A percentile compares a stretch with the other conserved stretches of the same genome.
Conservation (phyloP, 192 early-diverging fungal genomes). For the Umbelopsis sp. region DNA sequence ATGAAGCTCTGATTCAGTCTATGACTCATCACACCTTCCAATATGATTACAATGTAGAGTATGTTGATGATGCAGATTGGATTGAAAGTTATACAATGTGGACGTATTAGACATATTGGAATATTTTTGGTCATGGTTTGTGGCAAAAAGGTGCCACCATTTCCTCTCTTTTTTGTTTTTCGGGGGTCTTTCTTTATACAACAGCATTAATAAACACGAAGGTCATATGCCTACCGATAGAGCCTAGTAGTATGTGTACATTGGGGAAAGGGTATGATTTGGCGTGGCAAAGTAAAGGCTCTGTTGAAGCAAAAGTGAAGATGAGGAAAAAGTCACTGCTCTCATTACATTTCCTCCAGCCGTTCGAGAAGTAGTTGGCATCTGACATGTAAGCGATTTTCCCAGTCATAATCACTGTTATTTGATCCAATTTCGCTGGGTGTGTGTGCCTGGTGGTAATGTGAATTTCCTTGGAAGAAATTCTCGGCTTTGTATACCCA, state of each 20-base stretch:
- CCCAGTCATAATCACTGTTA: constrained; percentile 28
- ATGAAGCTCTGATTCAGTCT: not conserved
- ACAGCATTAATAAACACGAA: too few species aligned
- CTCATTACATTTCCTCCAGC: constrained; percentile 18
- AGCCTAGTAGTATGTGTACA: too few species aligned
- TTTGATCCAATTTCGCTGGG: not conserved
- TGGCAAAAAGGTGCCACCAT: too few species aligned
- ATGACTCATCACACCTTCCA: too few species aligned
- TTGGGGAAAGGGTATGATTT: too few species aligned
- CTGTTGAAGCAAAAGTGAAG: not conserved
- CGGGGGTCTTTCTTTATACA: too few species aligned
- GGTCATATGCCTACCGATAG: too few species aligned
- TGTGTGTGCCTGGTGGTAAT: not conserved
- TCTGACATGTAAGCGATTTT: constrained; percentile 35
- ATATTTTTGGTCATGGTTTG: too few species aligned
- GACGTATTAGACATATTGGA: too few species aligned
- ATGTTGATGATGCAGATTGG: not conserved
- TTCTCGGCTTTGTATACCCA: constrained; percentile 18
- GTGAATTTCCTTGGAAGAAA: constrained; percentile 4
- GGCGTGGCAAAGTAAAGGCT: not conserved
- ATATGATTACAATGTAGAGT: too few species aligned
- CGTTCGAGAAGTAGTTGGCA: constrained; percentile 37
- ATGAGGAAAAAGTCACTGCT: not conserved
- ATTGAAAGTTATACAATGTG: not conserved
- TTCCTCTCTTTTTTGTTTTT: too few species aligned